Evolutionary conservation across 352 stramenopile genomes (phyloP).

Genomic region (Globisporangium splendens): DNA sequence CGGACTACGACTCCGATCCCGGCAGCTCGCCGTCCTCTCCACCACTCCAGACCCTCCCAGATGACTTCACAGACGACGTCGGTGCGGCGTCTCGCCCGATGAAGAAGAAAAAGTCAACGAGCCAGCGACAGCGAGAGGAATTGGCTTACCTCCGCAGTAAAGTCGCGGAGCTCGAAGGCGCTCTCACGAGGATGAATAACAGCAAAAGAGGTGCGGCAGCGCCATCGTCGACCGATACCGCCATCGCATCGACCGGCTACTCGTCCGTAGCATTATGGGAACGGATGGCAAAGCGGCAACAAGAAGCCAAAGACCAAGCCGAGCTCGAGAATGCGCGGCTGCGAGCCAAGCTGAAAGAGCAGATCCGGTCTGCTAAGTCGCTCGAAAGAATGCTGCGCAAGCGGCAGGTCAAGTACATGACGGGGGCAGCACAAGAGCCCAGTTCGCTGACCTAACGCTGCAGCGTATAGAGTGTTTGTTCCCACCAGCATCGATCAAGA

Average conservation of each 20-base stretch:
- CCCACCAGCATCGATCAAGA: too few species aligned
- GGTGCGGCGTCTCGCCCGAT: neutral
- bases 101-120: neutral
- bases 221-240: too few species aligned
- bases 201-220: too few species aligned
- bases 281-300: slow-evolving; percentile 5
- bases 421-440: too few species aligned
- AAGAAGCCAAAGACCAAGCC: slow-evolving; percentile 2
- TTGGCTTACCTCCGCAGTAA: slow-evolving; percentile 2
- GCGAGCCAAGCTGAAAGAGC: neutral
- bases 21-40: too few species aligned
- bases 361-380: neutral
- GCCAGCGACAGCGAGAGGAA: slow-evolving; percentile 6
- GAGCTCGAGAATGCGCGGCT: slow-evolving; percentile 9
- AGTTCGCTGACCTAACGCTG: too few species aligned
- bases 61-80: neutral
- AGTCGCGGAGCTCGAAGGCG: neutral
- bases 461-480: too few species aligned
- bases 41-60: neutral
- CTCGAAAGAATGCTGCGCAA: slow-evolving; percentile 7
- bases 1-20: too few species aligned
- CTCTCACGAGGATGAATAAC: too few species aligned
- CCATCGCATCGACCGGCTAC: too few species aligned
- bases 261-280: slow-evolving; percentile 3
- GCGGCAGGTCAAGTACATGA: slow-evolving; percentile 1